These are phyloP conservation scores for Leccinellum rugosiceps DNA, from an alignment of 768 basidiomycete species.

Conservation along the genomic window DNA sequence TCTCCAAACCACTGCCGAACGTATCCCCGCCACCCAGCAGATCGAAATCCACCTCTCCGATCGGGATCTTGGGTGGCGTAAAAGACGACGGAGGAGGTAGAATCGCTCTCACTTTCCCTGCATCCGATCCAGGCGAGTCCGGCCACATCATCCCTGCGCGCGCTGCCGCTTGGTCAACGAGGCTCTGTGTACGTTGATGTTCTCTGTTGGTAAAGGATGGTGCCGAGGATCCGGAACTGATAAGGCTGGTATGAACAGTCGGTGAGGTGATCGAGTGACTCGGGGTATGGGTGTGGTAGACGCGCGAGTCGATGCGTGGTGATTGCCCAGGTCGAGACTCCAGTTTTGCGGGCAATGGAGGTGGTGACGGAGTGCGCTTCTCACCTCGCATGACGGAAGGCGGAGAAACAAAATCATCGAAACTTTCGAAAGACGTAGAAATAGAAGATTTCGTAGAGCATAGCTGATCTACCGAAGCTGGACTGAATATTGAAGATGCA, in stretches of 20 bases:
- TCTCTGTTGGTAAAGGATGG: conserved; percentile 38
- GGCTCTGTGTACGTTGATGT: conserved; percentile 54
- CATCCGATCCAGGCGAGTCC: conserved; percentile 13
- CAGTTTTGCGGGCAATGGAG: conserved; percentile 39
- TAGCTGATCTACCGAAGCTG: conserved; percentile 16
- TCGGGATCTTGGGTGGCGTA: not conserved
- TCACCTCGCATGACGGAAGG: conserved; percentile 2
- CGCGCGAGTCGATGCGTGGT: conserved; percentile 15
- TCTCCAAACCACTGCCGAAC: not conserved
- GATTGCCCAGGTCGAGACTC: conserved; percentile 3
- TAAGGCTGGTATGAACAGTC: conserved; percentile 13
- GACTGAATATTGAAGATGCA: conserved; percentile 25
- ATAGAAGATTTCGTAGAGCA: conserved; percentile 20
- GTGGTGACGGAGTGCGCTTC: conserved; percentile 47
- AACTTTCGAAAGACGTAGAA: conserved; percentile 40
- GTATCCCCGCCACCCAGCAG: conserved; percentile 15
- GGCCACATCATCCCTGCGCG: conserved; percentile 42
- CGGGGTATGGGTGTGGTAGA: conserved; percentile 18
- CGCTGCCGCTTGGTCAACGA: conserved; percentile 56
- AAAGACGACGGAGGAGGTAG: conserved; percentile 24
- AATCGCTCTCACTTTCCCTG: conserved; percentile 27
- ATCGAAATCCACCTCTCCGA: conserved; percentile 10
- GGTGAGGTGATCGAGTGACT: conserved; percentile 14
- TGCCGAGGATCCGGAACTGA: not conserved
- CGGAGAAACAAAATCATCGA: conserved; percentile 46